Conservation (phyloP, 306 rosid species). For the Lablab purpureus region DNA sequence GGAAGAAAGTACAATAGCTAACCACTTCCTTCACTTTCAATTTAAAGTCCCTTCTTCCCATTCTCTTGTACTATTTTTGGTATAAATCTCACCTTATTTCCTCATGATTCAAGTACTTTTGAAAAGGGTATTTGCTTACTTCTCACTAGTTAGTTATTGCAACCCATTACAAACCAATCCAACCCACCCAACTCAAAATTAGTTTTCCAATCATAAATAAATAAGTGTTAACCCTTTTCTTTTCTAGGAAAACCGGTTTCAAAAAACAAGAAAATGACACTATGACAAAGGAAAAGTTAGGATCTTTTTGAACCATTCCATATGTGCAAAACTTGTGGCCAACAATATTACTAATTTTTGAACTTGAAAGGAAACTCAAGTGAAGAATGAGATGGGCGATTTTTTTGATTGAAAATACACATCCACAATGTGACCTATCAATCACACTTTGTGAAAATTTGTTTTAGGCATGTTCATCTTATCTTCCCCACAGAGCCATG, state of each 20-base stretch:
- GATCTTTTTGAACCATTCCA: neutral
- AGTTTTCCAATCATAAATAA: neutral
- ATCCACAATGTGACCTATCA: neutral
- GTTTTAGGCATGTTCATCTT: neutral
- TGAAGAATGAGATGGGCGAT: neutral
- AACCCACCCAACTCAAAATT: neutral
- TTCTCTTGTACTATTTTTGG: neutral
- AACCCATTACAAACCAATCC: neutral
- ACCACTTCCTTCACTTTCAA: neutral
- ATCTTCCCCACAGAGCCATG: neutral
- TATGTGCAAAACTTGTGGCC: conserved; percentile 10
- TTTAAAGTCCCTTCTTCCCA: neutral
- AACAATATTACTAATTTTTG: neutral
- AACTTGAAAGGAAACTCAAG: neutral
- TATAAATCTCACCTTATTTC: neutral
- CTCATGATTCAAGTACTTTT: neutral
- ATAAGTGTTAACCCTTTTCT: neutral
- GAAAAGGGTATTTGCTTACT: neutral
- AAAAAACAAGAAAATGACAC: neutral
- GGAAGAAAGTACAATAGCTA: neutral
- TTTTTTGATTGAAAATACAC: neutral
- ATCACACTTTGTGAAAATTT: neutral
- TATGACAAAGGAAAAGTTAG: neutral
- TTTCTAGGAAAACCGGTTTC: neutral
- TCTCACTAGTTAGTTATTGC: neutral